Conservation (phyloP, 2,329 filamentous ascomycete species). For the Botryosphaeria dothidea region DNA sequence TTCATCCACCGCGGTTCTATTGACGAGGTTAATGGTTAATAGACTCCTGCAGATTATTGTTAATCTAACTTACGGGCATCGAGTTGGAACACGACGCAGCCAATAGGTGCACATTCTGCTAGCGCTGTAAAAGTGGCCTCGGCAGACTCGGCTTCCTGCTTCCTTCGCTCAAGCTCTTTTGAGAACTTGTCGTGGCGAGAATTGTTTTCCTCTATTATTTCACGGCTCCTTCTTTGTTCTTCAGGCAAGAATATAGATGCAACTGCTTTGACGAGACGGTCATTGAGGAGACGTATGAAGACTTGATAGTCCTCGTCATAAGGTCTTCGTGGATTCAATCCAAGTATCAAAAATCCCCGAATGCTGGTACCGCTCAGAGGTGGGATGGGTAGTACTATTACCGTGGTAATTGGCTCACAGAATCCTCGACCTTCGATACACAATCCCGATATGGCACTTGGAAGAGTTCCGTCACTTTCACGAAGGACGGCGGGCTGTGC, state of each 20-base stretch:
- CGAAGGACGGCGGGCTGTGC: constrained; percentile 2
- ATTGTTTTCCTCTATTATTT: constrained; percentile 4
- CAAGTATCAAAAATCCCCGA: constrained; percentile 12
- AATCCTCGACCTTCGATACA: neutral
- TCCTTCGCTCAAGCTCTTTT: constrained; percentile 9
- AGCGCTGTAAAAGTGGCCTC: constrained; percentile 14
- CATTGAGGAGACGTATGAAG: constrained; percentile 11
- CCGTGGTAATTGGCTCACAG: constrained; percentile 1
- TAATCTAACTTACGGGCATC: constrained; percentile 4
- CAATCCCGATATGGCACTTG: neutral
- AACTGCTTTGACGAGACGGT: constrained; percentile 17
- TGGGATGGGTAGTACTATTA: constrained; percentile 9
- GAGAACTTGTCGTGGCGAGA: constrained; percentile 2
- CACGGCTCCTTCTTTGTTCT: constrained; percentile 12
- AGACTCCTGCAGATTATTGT: no score
- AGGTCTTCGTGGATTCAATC: constrained; percentile 7
- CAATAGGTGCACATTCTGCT: constrained; percentile 11
- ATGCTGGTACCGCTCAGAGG: constrained; percentile 17
- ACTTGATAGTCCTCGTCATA: constrained; percentile 19
- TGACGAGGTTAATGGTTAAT: neutral
- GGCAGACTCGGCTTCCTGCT: neutral
- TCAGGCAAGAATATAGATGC: constrained; percentile 14
- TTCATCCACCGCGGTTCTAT: constrained; percentile 19
- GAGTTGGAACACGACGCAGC: constrained; percentile 17
- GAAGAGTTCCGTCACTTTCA: neutral